Percentiles rank a stretch among this genome's conserved stretches.
Evolutionary conservation across 148 eudicot genomes (phyloP).

Genomic region (Rhododendron williamsianum): DNA sequence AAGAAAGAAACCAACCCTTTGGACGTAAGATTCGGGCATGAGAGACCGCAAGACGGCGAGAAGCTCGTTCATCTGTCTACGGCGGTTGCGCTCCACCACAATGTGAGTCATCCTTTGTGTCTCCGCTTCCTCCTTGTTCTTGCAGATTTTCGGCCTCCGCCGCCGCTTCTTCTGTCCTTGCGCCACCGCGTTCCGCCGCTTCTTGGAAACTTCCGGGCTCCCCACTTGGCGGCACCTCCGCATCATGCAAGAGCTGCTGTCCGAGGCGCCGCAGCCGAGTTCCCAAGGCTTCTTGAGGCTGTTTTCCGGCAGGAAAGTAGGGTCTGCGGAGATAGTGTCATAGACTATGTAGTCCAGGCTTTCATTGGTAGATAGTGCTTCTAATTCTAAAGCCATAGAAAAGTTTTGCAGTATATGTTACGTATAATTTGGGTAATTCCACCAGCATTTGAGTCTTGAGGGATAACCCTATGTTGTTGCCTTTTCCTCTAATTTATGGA

Average conservation of each 20-base stretch:
- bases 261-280: constrained; percentile 8
- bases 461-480: background rate
- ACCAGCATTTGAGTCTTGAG: background rate
- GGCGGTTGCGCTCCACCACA: constrained; percentile 82
- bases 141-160: constrained; percentile 54
- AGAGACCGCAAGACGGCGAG: constrained; percentile 77
- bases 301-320: constrained; percentile 8
- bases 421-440: background rate
- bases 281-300: constrained; percentile 16
- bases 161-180: constrained; percentile 64
- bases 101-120: constrained; percentile 91
- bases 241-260: constrained; percentile 1
- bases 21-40: constrained; percentile 85
- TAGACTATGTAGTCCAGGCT: constrained; percentile 52
- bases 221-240: background rate
- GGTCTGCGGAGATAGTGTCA: constrained; percentile 36
- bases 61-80: constrained; percentile 92
- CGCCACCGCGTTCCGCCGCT: constrained; percentile 23
- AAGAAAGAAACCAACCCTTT: constrained; percentile 39
- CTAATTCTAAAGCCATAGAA: constrained; percentile 61
- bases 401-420: background rate
- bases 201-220: background rate
- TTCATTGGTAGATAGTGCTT: constrained; percentile 65
- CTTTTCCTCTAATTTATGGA: background rate
- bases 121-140: constrained; percentile 88